Evolutionary conservation across 148 eudicot genomes (phyloP), one percentile per base, ranked within the genome.

Genomic region (Arbutus unedo): DNA sequence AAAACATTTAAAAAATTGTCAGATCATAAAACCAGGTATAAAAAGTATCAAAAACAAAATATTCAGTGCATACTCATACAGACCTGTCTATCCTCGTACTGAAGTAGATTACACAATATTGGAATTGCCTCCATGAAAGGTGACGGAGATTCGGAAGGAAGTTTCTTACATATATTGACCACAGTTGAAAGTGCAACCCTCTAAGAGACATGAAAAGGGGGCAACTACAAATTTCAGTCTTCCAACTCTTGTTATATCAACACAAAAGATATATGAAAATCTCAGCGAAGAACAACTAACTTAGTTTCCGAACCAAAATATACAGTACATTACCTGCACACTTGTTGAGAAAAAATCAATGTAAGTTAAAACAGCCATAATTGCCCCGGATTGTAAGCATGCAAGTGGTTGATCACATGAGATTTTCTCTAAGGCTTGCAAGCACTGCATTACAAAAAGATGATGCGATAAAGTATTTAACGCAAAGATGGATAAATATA

Each of bases 351-450:
- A 94, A 92, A 96, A 96, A 85, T 93, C 98, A 78, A 96, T 93
- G 85, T 87, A 92, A 76, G 83, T 87, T 82, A 96, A 85, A 84
- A 90, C 97, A 79, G 99, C 95, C 93, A 91, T 90, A 59, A 94
- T 86, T n/a, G 93, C 93, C 79, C 99, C 99, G 48, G 98, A 85
- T 74, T 91, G 89, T 83, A 96, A 85, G 90, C 99, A 96, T 3
- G 88, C 90, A 76, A 89, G 85, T 75, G 98, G 95, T 74, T 94
- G 95, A 80, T 96, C 90, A n/a, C 88, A 90, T 2, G 99, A 94
- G 51, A 96, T 94, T 88, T 93, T 96, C 86, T 94, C 97, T 84
- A 96, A 89, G 79, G 99, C 99, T 93, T 96, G 98, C 89, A 96
- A 88, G 85, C 99, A 96, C 99, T 96, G 78, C 89, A 93, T 15